phyloP scores from a whole-genome alignment of 371 early-diverging fungal species.

The Zychaea mexicana region DNA sequence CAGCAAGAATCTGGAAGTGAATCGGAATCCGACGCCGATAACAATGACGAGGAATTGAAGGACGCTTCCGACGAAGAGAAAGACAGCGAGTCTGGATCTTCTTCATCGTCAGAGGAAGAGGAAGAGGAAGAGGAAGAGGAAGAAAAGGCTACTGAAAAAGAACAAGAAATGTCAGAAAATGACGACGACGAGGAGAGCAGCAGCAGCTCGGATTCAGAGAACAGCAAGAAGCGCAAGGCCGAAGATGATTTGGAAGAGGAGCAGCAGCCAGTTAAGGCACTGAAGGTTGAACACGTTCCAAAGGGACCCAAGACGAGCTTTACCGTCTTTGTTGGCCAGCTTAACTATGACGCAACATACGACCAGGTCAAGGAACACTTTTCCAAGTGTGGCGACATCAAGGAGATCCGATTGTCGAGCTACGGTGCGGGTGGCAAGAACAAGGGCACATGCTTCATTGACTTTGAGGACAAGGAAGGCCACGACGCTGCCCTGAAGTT shows the following conservation, averaged over 20 bases:
- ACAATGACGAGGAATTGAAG: too few relatives aligned
- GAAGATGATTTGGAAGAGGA: not conserved
- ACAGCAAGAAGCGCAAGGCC: constrained; percentile 1
- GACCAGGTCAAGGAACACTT: not conserved
- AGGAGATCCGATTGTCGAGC: not conserved
- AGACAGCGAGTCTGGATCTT: too few relatives aligned
- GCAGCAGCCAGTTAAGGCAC: not conserved
- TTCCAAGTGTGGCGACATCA: not conserved
- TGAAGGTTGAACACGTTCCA: not conserved
- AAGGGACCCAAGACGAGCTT: not conserved
- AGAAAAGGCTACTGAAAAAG: constrained; percentile 13
- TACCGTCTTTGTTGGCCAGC: not conserved
- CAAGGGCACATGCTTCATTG: not conserved
- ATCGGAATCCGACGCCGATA: too few relatives aligned
- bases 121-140: constrained; percentile 28
- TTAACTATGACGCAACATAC: not conserved
- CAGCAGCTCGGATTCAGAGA: constrained; percentile 14
- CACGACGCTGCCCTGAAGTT: not conserved
- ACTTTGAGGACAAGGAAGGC: not conserved
- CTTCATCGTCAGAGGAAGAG: too few relatives aligned
- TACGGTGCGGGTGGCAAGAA: not conserved
- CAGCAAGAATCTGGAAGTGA: too few relatives aligned
- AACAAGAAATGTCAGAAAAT: constrained; percentile 16
- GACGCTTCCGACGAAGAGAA: too few relatives aligned
- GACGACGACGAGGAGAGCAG: constrained; percentile 4